These are phyloP conservation scores for Mariannaea sp. DNA, from an alignment of 2,329 filamentous ascomycete species.

Conservation along the genomic window DNA sequence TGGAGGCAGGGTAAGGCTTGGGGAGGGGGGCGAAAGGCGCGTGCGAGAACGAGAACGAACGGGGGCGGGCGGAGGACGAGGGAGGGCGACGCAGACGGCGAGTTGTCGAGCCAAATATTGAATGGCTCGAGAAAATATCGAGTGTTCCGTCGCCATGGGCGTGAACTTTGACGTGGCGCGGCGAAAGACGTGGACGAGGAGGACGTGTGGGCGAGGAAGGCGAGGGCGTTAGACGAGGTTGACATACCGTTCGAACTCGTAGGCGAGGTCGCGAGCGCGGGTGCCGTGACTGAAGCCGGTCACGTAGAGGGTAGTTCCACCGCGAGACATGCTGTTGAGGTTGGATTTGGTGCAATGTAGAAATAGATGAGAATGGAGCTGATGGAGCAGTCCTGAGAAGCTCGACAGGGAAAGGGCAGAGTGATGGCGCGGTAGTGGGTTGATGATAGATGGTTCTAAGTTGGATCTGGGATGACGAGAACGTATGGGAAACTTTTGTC, in stretches of 20 bases:
- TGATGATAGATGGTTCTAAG: slow-evolving; percentile 25
- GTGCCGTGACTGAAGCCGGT: slow-evolving; percentile 99
- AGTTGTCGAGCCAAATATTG: slow-evolving; percentile 32
- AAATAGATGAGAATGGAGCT: slow-evolving; percentile 22
- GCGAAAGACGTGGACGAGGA: slow-evolving; percentile 37
- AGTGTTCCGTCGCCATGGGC: slow-evolving; percentile 28
- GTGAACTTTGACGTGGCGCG: slow-evolving; percentile 33
- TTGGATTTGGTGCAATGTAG: slow-evolving; percentile 11
- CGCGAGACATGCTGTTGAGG: slow-evolving; percentile 75
- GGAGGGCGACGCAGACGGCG: slow-evolving; percentile 38
- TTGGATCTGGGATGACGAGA: slow-evolving; percentile 29
- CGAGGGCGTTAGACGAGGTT: slow-evolving; percentile 52
- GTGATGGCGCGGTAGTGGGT: slow-evolving; percentile 30
- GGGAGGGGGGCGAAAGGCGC: slow-evolving; percentile 30
- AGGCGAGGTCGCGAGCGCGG: slow-evolving; percentile 97
- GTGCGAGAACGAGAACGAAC: slow-evolving; percentile 34
- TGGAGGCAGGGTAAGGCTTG: slow-evolving; percentile 31
- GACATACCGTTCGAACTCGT: slow-evolving; percentile 99
- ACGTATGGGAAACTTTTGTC: slow-evolving; percentile 35
- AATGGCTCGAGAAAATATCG: slow-evolving; percentile 33
- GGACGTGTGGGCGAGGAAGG: slow-evolving; percentile 44
- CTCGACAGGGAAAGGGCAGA: slow-evolving; percentile 19
- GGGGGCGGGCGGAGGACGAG: slow-evolving; percentile 37
- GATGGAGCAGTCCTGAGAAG: slow-evolving; percentile 37
- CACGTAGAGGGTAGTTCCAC: slow-evolving; percentile 94